Conservation (phyloP, 208 protist genomes). For the Naegleria fowleri region DNA sequence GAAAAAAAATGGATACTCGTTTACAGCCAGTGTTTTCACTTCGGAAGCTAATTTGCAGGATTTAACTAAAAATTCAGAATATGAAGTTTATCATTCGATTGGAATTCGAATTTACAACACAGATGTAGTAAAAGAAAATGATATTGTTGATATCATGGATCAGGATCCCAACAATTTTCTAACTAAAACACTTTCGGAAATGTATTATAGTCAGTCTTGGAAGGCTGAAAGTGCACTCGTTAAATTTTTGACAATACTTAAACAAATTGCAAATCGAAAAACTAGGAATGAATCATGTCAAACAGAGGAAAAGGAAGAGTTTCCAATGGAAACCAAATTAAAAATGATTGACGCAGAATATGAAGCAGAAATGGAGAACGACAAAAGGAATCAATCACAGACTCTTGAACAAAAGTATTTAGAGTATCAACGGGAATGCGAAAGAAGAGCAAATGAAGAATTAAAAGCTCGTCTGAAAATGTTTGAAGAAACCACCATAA, state of each 20-base stretch:
- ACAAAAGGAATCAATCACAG: neutral
- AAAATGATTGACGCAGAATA: neutral
- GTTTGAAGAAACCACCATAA: slow-evolving; percentile 12
- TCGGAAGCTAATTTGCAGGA: slow-evolving; percentile 1
- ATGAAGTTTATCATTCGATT: neutral
- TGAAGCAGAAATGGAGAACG: neutral
- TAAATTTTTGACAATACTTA: neutral
- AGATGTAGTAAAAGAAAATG: neutral
- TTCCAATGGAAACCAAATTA: neutral
- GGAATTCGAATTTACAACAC: neutral
- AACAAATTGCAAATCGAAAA: neutral
- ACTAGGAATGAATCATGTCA: neutral
- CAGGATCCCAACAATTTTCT: neutral
- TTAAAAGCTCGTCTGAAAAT: neutral
- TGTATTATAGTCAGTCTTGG: neutral
- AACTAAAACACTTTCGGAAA: neutral
- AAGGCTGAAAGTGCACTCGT: neutral
- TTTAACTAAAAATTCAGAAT: neutral
- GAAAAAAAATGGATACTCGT: neutral
- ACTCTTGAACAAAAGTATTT: neutral
- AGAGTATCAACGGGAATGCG: neutral
- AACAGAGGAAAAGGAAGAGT: neutral
- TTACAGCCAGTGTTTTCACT: neutral
- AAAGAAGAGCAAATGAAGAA: slow-evolving; percentile 10
- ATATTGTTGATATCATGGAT: neutral